phyloP scores from a whole-genome alignment of 2,329 filamentous ascomycete species.

The Monosporascus sp. region DNA sequence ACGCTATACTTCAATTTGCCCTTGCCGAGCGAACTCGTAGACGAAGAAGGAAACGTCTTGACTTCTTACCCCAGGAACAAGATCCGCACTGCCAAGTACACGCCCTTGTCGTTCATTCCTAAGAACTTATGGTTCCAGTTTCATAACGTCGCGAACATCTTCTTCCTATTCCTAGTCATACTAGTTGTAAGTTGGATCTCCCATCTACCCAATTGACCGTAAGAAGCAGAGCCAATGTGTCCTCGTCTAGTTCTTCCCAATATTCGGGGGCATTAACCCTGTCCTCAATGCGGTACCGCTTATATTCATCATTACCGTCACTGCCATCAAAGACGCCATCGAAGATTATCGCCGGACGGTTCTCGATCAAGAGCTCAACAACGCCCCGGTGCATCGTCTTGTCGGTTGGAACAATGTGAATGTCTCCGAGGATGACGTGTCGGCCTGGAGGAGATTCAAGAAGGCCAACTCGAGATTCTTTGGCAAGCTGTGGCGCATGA shows the following conservation, averaged over 20 bases:
- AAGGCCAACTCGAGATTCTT: conserved; percentile 70
- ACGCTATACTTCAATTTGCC: conserved; percentile 82
- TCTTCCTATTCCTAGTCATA: conserved; percentile 95
- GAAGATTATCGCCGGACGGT: conserved; percentile 92
- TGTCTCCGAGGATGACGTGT: conserved; percentile 79
- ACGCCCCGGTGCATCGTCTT: conserved; percentile 87
- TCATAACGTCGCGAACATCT: conserved; percentile 96
- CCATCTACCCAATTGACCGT: not conserved
- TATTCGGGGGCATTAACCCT: conserved; percentile 89
- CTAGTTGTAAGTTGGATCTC: conserved; percentile 66
- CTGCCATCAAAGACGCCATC: conserved; percentile 88
- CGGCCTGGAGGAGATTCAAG: conserved; percentile 81
- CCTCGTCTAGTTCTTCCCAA: conserved; percentile 74
- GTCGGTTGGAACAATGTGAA: conserved; percentile 92
- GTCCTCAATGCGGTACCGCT: conserved; percentile 85
- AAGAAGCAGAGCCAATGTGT: conserved; percentile 18
- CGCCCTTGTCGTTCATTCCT: conserved; percentile 86
- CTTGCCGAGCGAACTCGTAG: conserved; percentile 67
- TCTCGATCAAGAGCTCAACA: conserved; percentile 91
- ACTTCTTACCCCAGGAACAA: conserved; percentile 82
- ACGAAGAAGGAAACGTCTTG: conserved; percentile 73
- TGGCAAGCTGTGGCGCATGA: conserved; percentile 46
- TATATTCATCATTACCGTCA: conserved; percentile 86
- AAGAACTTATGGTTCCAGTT: conserved; percentile 98
- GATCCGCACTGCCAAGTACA: conserved; percentile 97